Evolutionary conservation across 306 rosid genomes (phyloP).

Genomic region (Fragaria vesca): DNA sequence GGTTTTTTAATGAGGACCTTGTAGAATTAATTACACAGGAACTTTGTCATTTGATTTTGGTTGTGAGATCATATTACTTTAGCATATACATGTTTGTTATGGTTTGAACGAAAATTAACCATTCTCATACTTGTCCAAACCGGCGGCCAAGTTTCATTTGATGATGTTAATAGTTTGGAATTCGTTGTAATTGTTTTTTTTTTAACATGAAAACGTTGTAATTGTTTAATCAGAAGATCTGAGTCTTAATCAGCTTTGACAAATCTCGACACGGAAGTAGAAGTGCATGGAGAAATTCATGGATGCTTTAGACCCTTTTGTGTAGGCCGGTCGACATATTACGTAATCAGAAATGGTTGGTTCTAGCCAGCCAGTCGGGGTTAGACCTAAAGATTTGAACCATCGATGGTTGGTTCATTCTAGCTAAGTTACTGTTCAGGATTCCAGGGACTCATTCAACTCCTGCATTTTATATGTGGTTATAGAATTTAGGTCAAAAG

Average conservation of each 20-base stretch:
- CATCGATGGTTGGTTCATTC: too few species aligned
- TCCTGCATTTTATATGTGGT: background rate
- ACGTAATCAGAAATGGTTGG: background rate
- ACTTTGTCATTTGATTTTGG: background rate
- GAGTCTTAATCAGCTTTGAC: background rate
- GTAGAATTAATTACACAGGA: too few species aligned
- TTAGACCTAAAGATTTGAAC: background rate
- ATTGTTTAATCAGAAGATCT: background rate
- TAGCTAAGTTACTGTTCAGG: background rate
- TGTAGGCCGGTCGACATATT: background rate
- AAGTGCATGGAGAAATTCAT: background rate
- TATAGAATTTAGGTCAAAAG: background rate
- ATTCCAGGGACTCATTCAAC: background rate
- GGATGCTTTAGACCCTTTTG: background rate
- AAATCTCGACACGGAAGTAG: background rate
- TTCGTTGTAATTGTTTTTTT: too few species aligned
- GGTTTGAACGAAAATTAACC: too few species aligned
- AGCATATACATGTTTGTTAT: too few species aligned
- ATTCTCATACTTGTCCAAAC: background rate
- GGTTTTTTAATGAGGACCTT: too few species aligned
- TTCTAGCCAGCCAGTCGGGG: background rate
- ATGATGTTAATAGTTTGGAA: too few species aligned
- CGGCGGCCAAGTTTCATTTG: background rate
- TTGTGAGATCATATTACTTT: too few species aligned
- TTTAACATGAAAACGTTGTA: too few species aligned